These are phyloP conservation scores for Phytophthora citricola DNA, from an alignment of 352 stramenopile genomes.

Conservation along the genomic window DNA sequence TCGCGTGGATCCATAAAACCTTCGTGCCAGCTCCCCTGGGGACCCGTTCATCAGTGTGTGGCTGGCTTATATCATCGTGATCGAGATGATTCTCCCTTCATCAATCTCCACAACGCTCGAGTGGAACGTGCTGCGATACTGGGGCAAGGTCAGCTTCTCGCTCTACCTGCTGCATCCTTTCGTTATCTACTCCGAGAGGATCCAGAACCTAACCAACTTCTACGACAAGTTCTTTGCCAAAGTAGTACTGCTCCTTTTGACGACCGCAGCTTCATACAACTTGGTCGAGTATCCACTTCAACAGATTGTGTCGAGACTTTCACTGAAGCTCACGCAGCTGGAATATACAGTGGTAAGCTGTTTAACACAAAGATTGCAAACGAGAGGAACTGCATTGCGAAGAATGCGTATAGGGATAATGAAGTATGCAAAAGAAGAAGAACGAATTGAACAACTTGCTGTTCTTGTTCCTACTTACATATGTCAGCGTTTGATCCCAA, in stretches of 20 bases:
- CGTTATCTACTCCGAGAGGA: slow-evolving; percentile 24
- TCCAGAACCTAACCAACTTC: slow-evolving; percentile 28
- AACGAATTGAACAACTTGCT: too few relatives aligned
- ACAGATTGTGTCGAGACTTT: neutral
- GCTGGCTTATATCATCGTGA: slow-evolving; percentile 40
- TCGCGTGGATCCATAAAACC: slow-evolving; percentile 37
- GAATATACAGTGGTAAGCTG: too few relatives aligned
- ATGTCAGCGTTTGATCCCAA: too few relatives aligned
- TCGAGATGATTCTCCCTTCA: slow-evolving; percentile 42
- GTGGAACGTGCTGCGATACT: slow-evolving; percentile 44
- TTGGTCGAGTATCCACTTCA: slow-evolving; percentile 55
- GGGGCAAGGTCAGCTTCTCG: slow-evolving; percentile 53
- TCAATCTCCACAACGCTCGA: slow-evolving; percentile 40
- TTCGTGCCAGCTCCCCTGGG: slow-evolving; percentile 18
- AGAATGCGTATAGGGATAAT: too few relatives aligned
- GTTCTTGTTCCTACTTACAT: too few relatives aligned
- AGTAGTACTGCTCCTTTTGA: slow-evolving; percentile 31
- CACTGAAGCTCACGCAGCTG: too few relatives aligned
- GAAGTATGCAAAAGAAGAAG: too few relatives aligned
- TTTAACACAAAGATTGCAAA: too few relatives aligned
- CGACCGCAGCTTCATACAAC: slow-evolving; percentile 40
- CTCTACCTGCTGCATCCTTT: slow-evolving; percentile 52
- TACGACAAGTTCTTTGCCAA: slow-evolving; percentile 45
- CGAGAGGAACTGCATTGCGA: too few relatives aligned
- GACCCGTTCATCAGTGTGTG: slow-evolving; percentile 36